These are phyloP conservation scores for Alisma plantagoaquatica DNA, from an alignment of 106 monocot species.

Conservation along the genomic window DNA sequence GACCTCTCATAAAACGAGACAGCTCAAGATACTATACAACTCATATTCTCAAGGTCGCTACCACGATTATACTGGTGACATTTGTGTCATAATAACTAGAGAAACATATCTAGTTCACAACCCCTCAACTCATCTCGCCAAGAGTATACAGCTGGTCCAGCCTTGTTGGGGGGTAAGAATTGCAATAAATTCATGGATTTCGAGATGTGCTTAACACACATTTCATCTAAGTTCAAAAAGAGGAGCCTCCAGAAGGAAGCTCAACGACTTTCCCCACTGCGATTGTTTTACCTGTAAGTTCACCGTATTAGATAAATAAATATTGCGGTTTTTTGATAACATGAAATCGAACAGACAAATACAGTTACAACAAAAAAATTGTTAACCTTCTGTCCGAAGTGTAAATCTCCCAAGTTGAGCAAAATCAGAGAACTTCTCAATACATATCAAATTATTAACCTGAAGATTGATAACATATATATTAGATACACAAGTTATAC, in stretches of 20 bases:
- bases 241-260: constrained; percentile 37
- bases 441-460: constrained; percentile 89
- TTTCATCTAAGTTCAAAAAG: constrained; percentile 37
- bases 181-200: no score
- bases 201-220: no score
- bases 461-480: constrained; percentile 4
- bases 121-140: no score
- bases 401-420: constrained; percentile 94
- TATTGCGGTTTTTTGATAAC: neutral
- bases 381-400: constrained; percentile 84
- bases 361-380: neutral
- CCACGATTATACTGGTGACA: no score
- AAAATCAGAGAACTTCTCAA: constrained; percentile 79
- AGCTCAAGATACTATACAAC: no score
- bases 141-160: no score
- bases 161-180: no score
- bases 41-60: no score
- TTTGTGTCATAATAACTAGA: no score
- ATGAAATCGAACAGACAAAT: neutral
- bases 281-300: constrained; percentile 74
- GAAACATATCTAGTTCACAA: no score
- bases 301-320: neutral
- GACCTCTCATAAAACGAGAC: no score
- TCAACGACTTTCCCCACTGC: constrained; percentile 86
- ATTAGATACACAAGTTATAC: neutral